Base-by-base conservation (phyloP, 192 early-diverging fungal species). In the Helicostylum pulchrum region DNA sequence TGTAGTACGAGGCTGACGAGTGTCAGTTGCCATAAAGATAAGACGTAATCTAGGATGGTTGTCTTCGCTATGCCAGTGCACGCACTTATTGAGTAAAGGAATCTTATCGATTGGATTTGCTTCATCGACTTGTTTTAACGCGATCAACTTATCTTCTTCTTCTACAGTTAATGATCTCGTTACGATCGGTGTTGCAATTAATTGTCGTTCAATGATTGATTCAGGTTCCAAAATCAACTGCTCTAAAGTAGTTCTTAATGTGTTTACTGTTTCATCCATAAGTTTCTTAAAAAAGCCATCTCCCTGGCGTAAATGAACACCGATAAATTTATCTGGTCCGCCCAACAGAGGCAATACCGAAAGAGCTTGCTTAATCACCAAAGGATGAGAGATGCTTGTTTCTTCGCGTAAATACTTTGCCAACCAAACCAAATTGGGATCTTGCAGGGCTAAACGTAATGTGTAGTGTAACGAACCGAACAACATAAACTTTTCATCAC, bases 1-100 rank as follows among this genome's bases (percentile, higher is more conserved):
- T 6, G 67, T 36, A 0, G 64, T 15, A 4, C 81, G 76, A 7
- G 81, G 78, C 10, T 74, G 45, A 31, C 50, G 64, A 4, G 79
- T 72, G 64, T 83, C 81, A 0, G 78, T 83, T n/a, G 81, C 78
- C 70, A 83, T 75, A 56, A 73, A 83, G 6, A 78, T 64, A 17
- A 70, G 26, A 21, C 52, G 19, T 21, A 70, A 50, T 14, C 43
- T 43, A 19, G 65, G 61, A n/a, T 61, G 50, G 17, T 31, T 30
- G 3, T 17, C n/a, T 23, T 58, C 23, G 17, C 15, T 48, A 12
- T 48, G 46, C 12, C 12, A 48, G 6, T 14, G 12, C 0, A 19
- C 46, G 12, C 46, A 48, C 12, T 14, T 48, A 15, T 14, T 48
- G 12, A 48, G 17, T 15, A 48, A 48, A 19, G 14, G n/a, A 5